Evolutionary conservation across 2,329 filamentous ascomycete genomes (phyloP).

Genomic region (Clarireedia monteithiana): DNA sequence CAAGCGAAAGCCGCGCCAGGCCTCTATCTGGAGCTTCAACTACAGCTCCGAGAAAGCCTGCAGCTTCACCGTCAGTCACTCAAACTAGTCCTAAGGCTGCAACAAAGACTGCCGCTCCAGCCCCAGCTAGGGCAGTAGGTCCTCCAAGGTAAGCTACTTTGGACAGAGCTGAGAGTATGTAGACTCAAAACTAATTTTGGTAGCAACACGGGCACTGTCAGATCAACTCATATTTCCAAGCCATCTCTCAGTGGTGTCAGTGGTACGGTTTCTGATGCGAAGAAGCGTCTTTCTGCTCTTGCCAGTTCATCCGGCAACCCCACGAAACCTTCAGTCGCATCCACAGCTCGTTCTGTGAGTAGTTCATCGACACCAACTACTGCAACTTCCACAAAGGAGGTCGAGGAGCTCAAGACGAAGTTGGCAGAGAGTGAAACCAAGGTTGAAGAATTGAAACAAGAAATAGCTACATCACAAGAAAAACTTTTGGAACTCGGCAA

Average conservation of each 20-base stretch:
- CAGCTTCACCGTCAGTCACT: slow-evolving; percentile 16
- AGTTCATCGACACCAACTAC: slow-evolving; percentile 7
- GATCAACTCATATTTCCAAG: slow-evolving; percentile 28
- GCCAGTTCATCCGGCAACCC: slow-evolving; percentile 31
- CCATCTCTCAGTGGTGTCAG: slow-evolving; percentile 22
- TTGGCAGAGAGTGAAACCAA: slow-evolving; percentile 50
- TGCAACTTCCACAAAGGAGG: not conserved
- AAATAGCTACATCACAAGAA: slow-evolving; percentile 47
- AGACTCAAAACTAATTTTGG: slow-evolving; percentile 8
- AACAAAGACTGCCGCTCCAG: slow-evolving; percentile 32
- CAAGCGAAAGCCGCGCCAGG: slow-evolving; percentile 24
- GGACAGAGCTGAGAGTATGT: too few species aligned
- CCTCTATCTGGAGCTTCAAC: slow-evolving; percentile 11
- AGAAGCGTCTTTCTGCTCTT: slow-evolving; percentile 49
- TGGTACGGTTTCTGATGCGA: slow-evolving; percentile 39
- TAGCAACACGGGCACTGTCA: slow-evolving; percentile 30
- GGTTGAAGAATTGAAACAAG: slow-evolving; percentile 47
- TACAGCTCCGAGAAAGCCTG: slow-evolving; percentile 28
- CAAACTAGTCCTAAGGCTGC: slow-evolving; percentile 31
- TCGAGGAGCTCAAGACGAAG: slow-evolving; percentile 36
- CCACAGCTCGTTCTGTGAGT: slow-evolving; percentile 32
- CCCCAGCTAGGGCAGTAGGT: slow-evolving; percentile 25
- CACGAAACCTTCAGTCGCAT: slow-evolving; percentile 27
- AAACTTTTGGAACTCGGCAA: slow-evolving; percentile 48
- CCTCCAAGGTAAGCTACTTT: slow-evolving; percentile 17